Evolutionary conservation across 1,284 basidiomycete genomes (phyloP).

Genomic region (Ceratobasidium sp.): DNA sequence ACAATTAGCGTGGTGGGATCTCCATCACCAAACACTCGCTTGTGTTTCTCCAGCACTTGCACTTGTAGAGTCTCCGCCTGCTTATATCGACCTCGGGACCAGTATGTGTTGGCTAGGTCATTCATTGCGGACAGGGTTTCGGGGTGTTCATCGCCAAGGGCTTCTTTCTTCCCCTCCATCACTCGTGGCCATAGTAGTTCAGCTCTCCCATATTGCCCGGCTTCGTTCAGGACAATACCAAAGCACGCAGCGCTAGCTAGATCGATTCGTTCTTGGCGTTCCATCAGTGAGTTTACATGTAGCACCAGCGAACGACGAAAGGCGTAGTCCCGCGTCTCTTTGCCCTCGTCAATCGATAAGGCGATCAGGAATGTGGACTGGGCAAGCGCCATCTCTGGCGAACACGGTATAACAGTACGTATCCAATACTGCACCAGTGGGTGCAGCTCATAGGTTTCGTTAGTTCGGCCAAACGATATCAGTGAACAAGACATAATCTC

Average conservation of each 20-base stretch:
- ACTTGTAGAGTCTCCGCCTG: no score
- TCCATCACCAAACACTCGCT: no score
- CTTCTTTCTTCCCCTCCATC: not conserved
- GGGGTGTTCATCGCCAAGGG: not conserved
- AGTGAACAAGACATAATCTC: slow-evolving; percentile 27
- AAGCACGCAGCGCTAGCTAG: not conserved
- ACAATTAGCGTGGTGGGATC: no score
- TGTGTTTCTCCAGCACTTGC: no score
- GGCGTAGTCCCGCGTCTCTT: not conserved
- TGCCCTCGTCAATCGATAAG: not conserved
- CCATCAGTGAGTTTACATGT: not conserved
- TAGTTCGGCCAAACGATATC: not conserved
- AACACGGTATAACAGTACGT: not conserved
- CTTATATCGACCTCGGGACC: not conserved
- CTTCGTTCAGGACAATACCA: not conserved
- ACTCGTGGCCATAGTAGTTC: not conserved
- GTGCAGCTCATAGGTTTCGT: slow-evolving; percentile 22
- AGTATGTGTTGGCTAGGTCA: not conserved
- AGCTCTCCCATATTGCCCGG: not conserved
- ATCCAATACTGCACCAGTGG: slow-evolving; percentile 7
- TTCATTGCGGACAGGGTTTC: not conserved
- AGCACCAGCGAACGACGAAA: not conserved
- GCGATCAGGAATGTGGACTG: not conserved
- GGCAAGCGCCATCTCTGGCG: not conserved
- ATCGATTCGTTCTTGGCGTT: not conserved